Conservation (phyloP, 768 basidiomycete genomes). For the Lentinula sp. region DNA sequence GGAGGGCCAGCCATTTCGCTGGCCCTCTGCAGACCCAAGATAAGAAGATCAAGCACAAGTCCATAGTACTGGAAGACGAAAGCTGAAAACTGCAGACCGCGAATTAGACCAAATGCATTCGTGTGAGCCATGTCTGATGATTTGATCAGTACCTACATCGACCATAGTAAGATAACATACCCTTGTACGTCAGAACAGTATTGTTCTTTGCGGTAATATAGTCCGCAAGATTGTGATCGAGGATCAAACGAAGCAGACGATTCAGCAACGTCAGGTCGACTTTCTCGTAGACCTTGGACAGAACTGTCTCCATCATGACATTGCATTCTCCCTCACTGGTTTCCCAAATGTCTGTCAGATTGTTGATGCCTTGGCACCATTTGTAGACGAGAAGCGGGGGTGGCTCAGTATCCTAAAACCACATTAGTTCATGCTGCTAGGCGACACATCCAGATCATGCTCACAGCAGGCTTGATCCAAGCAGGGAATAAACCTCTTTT, state of each 20-base stretch:
- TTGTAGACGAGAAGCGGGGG: constrained; percentile 97
- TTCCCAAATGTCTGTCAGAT: constrained; percentile 97
- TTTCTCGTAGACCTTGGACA: constrained; percentile 98
- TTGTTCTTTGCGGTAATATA: constrained; percentile 99
- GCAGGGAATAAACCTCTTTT: constrained; percentile 97
- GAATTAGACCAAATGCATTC: constrained; percentile 94
- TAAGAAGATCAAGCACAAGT: constrained; percentile 88
- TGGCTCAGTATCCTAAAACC: constrained; percentile 76
- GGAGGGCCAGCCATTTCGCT: constrained; percentile 99
- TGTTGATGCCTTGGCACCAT: constrained; percentile 99
- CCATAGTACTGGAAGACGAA: constrained; percentile 99
- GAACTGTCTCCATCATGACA: constrained; percentile 97
- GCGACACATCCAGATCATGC: constrained; percentile 10
- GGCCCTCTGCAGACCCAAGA: constrained; percentile 95
- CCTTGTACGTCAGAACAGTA: constrained; percentile 88
- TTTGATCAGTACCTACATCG: constrained; percentile 1
- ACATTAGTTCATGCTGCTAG: constrained; percentile 1
- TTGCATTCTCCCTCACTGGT: constrained; percentile 97
- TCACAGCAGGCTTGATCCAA: constrained; percentile 93
- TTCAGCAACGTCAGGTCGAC: constrained; percentile 95
- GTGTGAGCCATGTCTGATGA: constrained; percentile 86
- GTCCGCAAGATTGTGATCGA: constrained; percentile 98
- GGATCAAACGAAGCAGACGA: constrained; percentile 89
- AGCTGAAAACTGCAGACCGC: constrained; percentile 96
- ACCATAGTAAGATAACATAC: constrained; percentile 17